Conservation (phyloP, 805 yeast species). For the Myxozyma monticola region DNA sequence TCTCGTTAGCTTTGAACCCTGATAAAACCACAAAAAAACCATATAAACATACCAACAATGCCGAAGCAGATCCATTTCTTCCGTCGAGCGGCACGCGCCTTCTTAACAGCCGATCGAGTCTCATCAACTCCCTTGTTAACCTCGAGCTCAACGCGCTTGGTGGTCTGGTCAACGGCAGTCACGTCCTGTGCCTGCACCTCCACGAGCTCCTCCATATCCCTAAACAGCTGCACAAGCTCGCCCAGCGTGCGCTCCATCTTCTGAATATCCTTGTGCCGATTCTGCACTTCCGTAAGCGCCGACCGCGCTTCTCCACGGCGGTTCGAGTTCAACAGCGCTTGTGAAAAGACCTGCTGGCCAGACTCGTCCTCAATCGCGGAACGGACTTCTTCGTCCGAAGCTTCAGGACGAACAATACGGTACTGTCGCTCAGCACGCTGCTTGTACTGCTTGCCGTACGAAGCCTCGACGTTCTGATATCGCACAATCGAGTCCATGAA, state of each 20-base stretch:
- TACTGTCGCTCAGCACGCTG: conserved; percentile 91
- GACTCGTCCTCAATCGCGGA: conserved; percentile 57
- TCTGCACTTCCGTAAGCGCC: conserved; percentile 92
- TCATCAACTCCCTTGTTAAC: conserved; percentile 94
- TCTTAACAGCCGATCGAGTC: conserved; percentile 82
- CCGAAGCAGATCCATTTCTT: conserved; percentile 84
- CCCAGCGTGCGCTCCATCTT: conserved; percentile 94
- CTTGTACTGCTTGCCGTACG: conserved; percentile 79
- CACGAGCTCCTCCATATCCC: conserved; percentile 94
- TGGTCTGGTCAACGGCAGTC: conserved; percentile 77
- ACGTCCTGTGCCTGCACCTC: conserved; percentile 92
- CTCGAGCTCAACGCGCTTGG: conserved; percentile 80
- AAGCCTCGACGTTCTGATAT: conserved; percentile 81
- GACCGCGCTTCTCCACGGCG: conserved; percentile 94
- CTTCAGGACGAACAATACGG: conserved; percentile 49
- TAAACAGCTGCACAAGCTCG: conserved; percentile 89
- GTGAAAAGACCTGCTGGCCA: conserved; percentile 90
- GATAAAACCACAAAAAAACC: not conserved
- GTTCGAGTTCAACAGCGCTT: conserved; percentile 81
- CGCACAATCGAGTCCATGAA: conserved; percentile 85
- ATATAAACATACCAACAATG: conserved; percentile 44
- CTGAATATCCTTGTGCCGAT: conserved; percentile 91
- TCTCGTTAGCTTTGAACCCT: not conserved
- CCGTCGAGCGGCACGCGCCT: conserved; percentile 86
- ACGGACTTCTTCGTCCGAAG: conserved; percentile 24